phyloP scores from a whole-genome alignment of 148 eudicot species.

The Chenopodium formosanum region DNA sequence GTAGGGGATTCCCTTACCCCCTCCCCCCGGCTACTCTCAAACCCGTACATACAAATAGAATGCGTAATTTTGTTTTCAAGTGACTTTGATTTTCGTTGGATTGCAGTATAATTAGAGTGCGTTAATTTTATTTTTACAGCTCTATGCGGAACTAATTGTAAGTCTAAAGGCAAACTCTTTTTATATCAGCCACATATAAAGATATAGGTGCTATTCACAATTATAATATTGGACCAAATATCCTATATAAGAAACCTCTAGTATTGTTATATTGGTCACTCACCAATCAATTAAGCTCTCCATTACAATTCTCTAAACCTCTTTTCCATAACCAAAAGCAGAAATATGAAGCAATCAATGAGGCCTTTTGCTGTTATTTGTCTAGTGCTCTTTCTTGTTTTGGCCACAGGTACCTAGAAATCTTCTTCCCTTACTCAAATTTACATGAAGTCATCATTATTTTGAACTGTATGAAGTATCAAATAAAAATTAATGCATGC shows the following conservation, averaged over 20 bases:
- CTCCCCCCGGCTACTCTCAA: too few relatives aligned
- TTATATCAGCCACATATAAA: not conserved
- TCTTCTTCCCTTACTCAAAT: not conserved
- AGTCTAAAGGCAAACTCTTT: not conserved
- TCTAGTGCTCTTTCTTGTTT: constrained; percentile 21
- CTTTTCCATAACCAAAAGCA: not conserved
- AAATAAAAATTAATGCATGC: too few relatives aligned
- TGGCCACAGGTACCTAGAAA: constrained; percentile 15
- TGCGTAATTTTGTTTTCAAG: too few relatives aligned
- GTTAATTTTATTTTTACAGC: too few relatives aligned
- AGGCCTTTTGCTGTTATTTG: constrained; percentile 18
- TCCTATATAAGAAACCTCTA: constrained; percentile 3
- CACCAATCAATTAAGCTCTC: not conserved
- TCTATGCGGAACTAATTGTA: too few relatives aligned
- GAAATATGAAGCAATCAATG: constrained; percentile 16
- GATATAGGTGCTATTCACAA: not conserved
- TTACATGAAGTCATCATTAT: too few relatives aligned
- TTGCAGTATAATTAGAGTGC: too few relatives aligned
- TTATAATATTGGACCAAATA: not conserved
- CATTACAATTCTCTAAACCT: not conserved
- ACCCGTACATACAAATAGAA: too few relatives aligned
- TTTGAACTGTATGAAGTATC: too few relatives aligned
- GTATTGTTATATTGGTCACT: not conserved
- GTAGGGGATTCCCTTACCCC: too few relatives aligned
- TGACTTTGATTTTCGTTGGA: too few relatives aligned